A percentile compares a stretch with the other conserved stretches of the same genome.
These are phyloP conservation scores for Phlebopus sp. DNA, from an alignment of 1,284 basidiomycete species.

Conservation along the genomic window DNA sequence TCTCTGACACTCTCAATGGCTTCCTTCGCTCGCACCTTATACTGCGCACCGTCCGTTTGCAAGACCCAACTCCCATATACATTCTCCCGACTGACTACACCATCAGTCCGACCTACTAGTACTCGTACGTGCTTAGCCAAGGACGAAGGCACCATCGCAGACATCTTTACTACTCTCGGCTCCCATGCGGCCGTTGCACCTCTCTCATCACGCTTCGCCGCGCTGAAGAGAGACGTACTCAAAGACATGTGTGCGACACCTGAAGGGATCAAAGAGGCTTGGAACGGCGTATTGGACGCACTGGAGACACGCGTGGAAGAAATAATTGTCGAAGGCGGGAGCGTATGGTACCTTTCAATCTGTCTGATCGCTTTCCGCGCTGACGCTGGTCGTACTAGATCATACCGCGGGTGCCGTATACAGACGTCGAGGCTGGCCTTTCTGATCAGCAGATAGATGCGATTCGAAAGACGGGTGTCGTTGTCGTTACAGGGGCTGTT, in stretches of 20 bases:
- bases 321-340: slow-evolving; percentile 42
- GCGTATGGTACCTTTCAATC: slow-evolving; percentile 35
- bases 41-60: too few species aligned
- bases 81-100: too few species aligned
- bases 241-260: slow-evolving; percentile 33
- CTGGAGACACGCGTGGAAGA: slow-evolving; percentile 45
- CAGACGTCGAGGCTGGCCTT: slow-evolving; percentile 44
- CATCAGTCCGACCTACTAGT: slow-evolving; percentile 1
- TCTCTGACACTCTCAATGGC: too few species aligned
- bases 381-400: slow-evolving; percentile 37
- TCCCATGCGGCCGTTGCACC: slow-evolving; percentile 5
- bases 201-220: slow-evolving; percentile 56
- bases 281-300: slow-evolving; percentile 53
- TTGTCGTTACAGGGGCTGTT: slow-evolving; percentile 62
- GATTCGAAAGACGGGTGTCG: slow-evolving; percentile 57
- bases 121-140: neutral
- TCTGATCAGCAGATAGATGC: slow-evolving; percentile 38
- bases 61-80: too few species aligned
- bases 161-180: slow-evolving; percentile 30
- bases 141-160: slow-evolving; percentile 24
- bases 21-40: too few species aligned
- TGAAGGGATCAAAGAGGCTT: slow-evolving; percentile 44
- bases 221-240: slow-evolving; percentile 58
- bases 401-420: slow-evolving; percentile 54
- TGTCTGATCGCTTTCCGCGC: neutral